A percentile compares a stretch with the other conserved stretches of the same genome.
These are phyloP conservation scores for Lodderomyces elongisporus DNA, from an alignment of 1,139 yeast species.

Conservation along the genomic window DNA sequence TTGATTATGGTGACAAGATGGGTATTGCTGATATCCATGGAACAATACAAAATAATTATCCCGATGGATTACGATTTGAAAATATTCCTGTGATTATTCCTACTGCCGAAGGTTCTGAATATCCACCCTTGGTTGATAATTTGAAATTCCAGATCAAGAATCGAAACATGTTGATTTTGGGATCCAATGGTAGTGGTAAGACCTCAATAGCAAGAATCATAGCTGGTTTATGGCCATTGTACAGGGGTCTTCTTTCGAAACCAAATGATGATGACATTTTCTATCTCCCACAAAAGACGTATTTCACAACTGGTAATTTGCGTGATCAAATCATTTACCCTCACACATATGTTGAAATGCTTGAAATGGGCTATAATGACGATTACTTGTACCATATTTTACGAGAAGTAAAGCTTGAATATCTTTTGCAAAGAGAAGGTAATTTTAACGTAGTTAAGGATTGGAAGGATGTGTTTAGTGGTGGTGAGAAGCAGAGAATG, in stretches of 20 bases:
- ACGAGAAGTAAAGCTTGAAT: constrained; percentile 73
- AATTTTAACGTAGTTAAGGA: constrained; percentile 59
- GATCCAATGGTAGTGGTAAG: constrained; percentile 88
- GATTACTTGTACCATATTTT: constrained; percentile 63
- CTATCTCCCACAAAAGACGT: constrained; percentile 79
- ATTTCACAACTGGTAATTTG: constrained; percentile 71
- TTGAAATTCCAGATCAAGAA: constrained; percentile 63
- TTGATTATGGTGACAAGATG: constrained; percentile 56
- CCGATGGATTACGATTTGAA: constrained; percentile 73
- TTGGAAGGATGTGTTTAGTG: constrained; percentile 90
- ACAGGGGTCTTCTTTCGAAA: constrained; percentile 74
- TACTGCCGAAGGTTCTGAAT: constrained; percentile 50
- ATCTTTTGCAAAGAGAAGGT: constrained; percentile 63
- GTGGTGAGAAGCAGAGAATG: constrained; percentile 92
- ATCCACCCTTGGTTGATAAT: constrained; percentile 48
- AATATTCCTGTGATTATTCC: constrained; percentile 83
- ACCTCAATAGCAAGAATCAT: constrained; percentile 79
- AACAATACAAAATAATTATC: constrained; percentile 70
- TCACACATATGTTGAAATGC: constrained; percentile 70
- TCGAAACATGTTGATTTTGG: constrained; percentile 73
- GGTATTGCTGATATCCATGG: constrained; percentile 63
- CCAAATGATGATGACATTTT: constrained; percentile 70
- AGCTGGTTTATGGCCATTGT: constrained; percentile 91
- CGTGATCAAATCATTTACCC: constrained; percentile 90
- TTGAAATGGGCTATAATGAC: constrained; percentile 68